Conservation (phyloP, 192 early-diverging fungal species). For the Backusella westeae region DNA sequence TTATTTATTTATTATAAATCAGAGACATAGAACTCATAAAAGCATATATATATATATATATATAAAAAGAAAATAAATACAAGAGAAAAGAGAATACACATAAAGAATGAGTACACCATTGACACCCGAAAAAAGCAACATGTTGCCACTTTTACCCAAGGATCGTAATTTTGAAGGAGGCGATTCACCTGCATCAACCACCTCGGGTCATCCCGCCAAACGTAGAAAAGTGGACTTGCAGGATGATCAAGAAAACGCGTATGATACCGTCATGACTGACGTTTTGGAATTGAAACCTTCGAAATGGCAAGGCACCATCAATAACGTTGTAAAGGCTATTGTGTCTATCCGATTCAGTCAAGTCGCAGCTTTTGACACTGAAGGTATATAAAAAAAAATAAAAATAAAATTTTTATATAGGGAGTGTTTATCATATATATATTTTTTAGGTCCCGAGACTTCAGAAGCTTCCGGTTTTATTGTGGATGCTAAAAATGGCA, state of each 20-base stretch:
- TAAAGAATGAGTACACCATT: neutral
- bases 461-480: slow-evolving; percentile 85
- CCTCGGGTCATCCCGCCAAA: neutral
- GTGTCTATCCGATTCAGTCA: slow-evolving; percentile 78
- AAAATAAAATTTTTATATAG: too few relatives aligned
- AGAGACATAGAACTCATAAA: too few relatives aligned
- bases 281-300: slow-evolving; percentile 38
- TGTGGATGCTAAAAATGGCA: slow-evolving; percentile 66
- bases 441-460: slow-evolving; percentile 50
- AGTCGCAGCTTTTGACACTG: slow-evolving; percentile 77
- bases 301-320: slow-evolving; percentile 71
- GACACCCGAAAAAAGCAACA: slow-evolving; percentile 12
- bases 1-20: too few relatives aligned
- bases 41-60: too few relatives aligned
- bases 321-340: slow-evolving; percentile 64
- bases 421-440: too few relatives aligned
- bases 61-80: too few relatives aligned
- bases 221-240: slow-evolving; percentile 23
- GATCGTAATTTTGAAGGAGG: slow-evolving; percentile 30
- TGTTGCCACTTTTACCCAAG: slow-evolving; percentile 9
- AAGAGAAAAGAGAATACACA: neutral
- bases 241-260: slow-evolving; percentile 10
- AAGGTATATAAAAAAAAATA: slow-evolving; percentile 32
- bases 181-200: slow-evolving; percentile 25
- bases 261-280: slow-evolving; percentile 5